phyloP scores from a whole-genome alignment of 345 rosid genomes.

The Euclidium syriacum region DNA sequence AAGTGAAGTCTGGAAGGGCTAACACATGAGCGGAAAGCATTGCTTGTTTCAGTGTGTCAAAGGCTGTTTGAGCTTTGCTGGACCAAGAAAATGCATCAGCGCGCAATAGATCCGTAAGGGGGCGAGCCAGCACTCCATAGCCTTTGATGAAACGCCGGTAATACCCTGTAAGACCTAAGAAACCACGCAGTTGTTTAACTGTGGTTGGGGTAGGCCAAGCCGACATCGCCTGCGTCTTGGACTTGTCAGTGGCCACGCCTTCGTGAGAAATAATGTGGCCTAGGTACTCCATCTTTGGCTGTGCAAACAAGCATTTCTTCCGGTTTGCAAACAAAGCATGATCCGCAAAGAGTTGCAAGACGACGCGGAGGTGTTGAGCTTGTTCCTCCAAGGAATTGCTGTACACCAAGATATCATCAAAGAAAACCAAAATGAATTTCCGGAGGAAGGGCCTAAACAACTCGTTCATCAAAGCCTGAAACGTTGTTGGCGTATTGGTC shows the following conservation, averaged over 20 bases:
- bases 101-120: too few species aligned
- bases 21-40: not conserved
- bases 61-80: fast-evolving
- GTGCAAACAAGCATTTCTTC: not conserved
- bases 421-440: not conserved
- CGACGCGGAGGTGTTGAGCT: too few species aligned
- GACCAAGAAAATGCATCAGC: not conserved
- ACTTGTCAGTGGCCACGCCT: not conserved
- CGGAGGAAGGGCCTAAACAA: not conserved
- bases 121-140: not conserved
- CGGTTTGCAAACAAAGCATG: not conserved
- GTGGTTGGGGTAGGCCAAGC: not conserved
- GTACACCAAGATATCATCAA: too few species aligned
- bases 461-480: not conserved
- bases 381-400: too few species aligned
- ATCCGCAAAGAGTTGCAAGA: too few species aligned
- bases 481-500: not conserved
- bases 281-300: not conserved
- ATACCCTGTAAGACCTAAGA: not conserved
- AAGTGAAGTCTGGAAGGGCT: not conserved
- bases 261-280: not conserved
- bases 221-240: not conserved
- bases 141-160: not conserved
- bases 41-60: not conserved
- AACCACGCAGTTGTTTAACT: not conserved